Percentiles rank a stretch among this genome's conserved stretches.
Conservation (phyloP, 495 filamentous ascomycete genomes). For the Podospora australis region DNA sequence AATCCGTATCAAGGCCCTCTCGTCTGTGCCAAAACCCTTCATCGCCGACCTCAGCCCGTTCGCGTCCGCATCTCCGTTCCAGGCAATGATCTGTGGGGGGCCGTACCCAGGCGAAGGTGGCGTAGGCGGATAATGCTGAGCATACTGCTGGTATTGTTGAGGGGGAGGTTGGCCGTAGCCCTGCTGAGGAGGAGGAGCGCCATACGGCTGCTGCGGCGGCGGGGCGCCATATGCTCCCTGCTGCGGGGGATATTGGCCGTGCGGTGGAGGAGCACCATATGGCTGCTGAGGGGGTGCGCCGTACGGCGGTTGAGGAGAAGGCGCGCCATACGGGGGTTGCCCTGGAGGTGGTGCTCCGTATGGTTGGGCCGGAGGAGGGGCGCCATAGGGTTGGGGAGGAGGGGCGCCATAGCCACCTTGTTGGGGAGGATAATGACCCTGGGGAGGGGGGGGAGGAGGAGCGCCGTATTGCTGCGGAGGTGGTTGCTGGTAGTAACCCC, state of each 20-base stretch:
- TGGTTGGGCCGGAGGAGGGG: slow-evolving; percentile 3
- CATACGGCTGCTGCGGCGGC: slow-evolving; percentile 12
- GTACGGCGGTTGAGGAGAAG: slow-evolving; percentile 8
- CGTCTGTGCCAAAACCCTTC: slow-evolving; percentile 89
- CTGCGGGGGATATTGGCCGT: slow-evolving; percentile 8
- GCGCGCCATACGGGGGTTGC: slow-evolving; percentile 7
- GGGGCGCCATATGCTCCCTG: slow-evolving; percentile 15
- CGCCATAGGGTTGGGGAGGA: slow-evolving; percentile 8
- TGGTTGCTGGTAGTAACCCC: slow-evolving; percentile 24
- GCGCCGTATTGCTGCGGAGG: slow-evolving; percentile 9
- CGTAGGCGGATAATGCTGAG: slow-evolving; percentile 40
- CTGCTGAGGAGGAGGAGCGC: slow-evolving; percentile 9
- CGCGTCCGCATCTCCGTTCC: slow-evolving; percentile 59
- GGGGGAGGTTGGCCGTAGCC: slow-evolving; percentile 11
- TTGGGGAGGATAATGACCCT: not conserved
- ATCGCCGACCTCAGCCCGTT: slow-evolving; percentile 70
- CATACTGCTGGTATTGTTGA: slow-evolving; percentile 26
- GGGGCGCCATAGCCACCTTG: slow-evolving; percentile 14
- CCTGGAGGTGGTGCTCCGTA: slow-evolving; percentile 10
- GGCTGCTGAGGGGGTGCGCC: slow-evolving; percentile 6
- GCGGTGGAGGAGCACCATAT: slow-evolving; percentile 6
- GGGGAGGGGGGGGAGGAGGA: slow-evolving; percentile 6
- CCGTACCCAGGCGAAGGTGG: slow-evolving; percentile 57
- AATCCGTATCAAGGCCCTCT: slow-evolving; percentile 60
- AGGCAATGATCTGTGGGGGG: slow-evolving; percentile 54